Conservation (phyloP, 257 asterid species). For the Prunella vulgaris region DNA sequence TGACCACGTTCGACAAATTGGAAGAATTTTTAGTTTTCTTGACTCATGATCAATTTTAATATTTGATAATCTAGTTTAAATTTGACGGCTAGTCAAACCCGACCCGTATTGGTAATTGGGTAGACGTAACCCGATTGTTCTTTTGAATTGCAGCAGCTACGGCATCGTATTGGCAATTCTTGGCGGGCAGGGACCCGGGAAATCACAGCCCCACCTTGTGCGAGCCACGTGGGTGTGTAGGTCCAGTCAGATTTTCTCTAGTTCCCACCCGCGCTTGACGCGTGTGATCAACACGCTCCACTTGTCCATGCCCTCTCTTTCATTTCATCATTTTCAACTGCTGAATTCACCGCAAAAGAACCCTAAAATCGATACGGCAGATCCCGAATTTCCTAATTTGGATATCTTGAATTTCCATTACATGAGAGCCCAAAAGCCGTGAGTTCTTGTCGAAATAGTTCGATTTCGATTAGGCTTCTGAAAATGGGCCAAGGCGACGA, state of each 20-base stretch:
- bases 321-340: background rate
- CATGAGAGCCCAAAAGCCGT: background rate
- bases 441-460: background rate
- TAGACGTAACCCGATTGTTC: background rate
- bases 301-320: conserved; percentile 12
- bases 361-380: conserved; percentile 15
- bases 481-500: conserved; percentile 45
- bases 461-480: conserved; percentile 6
- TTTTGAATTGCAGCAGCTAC: background rate
- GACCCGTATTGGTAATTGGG: background rate
- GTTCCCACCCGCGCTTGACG: conserved; percentile 24
- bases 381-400: background rate
- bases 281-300: conserved; percentile 26
- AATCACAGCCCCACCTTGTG: conserved; percentile 19
- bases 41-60: background rate
- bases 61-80: background rate
- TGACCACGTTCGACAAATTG: background rate
- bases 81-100: background rate
- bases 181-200: conserved; percentile 14
- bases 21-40: background rate
- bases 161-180: background rate
- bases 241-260: conserved; percentile 10
- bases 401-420: background rate
- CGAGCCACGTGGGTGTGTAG: conserved; percentile 23
- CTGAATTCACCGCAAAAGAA: conserved; percentile 2